phyloP scores from a whole-genome alignment of 768 basidiomycete species.

The Russula foetens region DNA sequence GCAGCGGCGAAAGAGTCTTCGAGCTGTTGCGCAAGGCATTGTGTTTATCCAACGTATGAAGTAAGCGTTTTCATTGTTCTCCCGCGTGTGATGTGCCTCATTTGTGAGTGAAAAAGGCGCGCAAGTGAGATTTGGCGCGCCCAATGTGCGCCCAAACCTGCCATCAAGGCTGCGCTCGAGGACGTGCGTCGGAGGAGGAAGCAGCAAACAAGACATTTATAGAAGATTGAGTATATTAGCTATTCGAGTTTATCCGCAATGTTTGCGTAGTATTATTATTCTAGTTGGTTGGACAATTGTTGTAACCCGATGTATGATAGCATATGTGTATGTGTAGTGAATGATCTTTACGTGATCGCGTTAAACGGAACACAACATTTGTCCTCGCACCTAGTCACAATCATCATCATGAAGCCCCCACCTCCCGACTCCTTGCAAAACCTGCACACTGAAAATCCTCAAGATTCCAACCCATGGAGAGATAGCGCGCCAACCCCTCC shows the following conservation, averaged over 20 bases:
- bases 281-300: neutral
- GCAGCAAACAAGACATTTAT: neutral
- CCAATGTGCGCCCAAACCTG: constrained; percentile 51
- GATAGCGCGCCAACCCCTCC: constrained; percentile 4
- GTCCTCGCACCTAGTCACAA: neutral
- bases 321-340: neutral
- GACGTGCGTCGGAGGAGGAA: constrained; percentile 44
- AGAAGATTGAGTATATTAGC: neutral
- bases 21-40: constrained; percentile 45
- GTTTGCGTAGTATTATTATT: neutral
- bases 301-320: too few relatives aligned
- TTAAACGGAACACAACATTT: too few relatives aligned
- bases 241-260: too few relatives aligned
- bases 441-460: neutral
- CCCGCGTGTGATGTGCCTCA: neutral
- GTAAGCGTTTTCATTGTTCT: constrained; percentile 33
- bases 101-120: constrained; percentile 33
- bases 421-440: neutral
- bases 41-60: constrained; percentile 57
- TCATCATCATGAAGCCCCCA: neutral
- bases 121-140: constrained; percentile 58
- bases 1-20: constrained; percentile 44
- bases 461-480: constrained; percentile 12
- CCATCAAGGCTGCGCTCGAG: constrained; percentile 56
- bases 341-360: constrained; percentile 2